phyloP scores from a whole-genome alignment of 176 grass and related monocot species.

The Aegilops bicornis region DNA sequence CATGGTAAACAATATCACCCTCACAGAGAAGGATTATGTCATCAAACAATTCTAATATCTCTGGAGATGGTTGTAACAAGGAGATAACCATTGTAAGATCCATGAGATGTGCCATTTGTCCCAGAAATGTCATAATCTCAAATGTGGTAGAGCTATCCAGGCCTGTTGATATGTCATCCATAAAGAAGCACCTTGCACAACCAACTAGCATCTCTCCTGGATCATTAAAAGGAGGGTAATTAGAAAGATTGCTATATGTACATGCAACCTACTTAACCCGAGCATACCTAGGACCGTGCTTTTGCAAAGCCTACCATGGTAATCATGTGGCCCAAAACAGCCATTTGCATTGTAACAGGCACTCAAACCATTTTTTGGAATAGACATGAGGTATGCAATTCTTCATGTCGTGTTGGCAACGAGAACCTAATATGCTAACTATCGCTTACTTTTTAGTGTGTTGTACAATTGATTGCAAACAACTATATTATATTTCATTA shows the following conservation, averaged over 20 bases:
- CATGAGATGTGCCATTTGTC: slow-evolving; percentile 48
- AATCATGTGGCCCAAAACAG: no score
- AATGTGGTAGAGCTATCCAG: slow-evolving; percentile 95
- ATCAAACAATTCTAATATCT: no score
- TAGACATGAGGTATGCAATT: neutral
- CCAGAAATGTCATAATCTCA: slow-evolving; percentile 74
- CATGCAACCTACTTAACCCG: no score
- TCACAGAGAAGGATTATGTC: no score
- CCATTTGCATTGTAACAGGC: no score
- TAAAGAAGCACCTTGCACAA: slow-evolving; percentile 84
- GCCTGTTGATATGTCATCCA: slow-evolving; percentile 96
- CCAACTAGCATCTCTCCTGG: slow-evolving; percentile 91
- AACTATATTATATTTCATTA: neutral
- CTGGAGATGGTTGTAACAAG: no score
- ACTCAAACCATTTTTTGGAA: no score
- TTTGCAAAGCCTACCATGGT: no score
- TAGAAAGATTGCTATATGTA: neutral
- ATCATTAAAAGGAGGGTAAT: slow-evolving; percentile 2
- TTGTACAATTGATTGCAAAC: neutral
- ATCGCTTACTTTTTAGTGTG: neutral
- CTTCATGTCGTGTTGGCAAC: neutral
- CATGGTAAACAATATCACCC: no score
- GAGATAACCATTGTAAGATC: no score
- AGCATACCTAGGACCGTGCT: no score
- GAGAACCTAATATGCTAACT: neutral